These are phyloP conservation scores for Venturia aucupariae DNA, from an alignment of 2,329 filamentous ascomycete genomes.

Conservation along the genomic window DNA sequence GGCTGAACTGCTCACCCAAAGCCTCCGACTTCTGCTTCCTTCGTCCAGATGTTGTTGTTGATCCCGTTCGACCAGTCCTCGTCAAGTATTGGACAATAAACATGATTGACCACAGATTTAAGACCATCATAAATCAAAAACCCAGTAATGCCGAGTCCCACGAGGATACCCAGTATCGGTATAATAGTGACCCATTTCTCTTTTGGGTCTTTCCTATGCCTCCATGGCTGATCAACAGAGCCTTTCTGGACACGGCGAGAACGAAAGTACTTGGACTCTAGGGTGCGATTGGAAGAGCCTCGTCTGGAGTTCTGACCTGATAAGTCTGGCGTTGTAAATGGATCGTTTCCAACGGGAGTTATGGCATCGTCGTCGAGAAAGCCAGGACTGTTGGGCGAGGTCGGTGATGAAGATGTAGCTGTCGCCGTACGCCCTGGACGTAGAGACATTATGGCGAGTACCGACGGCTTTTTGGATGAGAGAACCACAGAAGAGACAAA, in stretches of 20 bases:
- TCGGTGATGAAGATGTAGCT: background rate
- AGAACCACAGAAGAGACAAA: background rate
- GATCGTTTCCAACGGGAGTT: background rate
- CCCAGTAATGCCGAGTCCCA: slow-evolving; percentile 59
- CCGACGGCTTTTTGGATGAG: background rate
- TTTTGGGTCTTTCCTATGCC: slow-evolving; percentile 60
- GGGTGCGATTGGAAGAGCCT: background rate
- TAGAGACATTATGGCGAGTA: background rate
- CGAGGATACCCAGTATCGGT: slow-evolving; percentile 58
- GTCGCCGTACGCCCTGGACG: background rate
- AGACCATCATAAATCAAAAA: slow-evolving; percentile 71
- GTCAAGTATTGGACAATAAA: slow-evolving; percentile 59
- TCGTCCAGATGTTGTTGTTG: slow-evolving; percentile 56
- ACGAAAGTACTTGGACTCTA: slow-evolving; percentile 52
- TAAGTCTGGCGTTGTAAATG: slow-evolving; percentile 2
- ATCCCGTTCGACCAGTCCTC: slow-evolving; percentile 56
- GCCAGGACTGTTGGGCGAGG: background rate
- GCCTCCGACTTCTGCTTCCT: slow-evolving; percentile 65
- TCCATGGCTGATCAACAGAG: slow-evolving; percentile 68
- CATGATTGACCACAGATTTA: slow-evolving; percentile 61
- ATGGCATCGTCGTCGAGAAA: background rate
- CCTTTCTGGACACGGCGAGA: slow-evolving; percentile 64
- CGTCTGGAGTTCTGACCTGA: background rate
- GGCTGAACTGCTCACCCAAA: slow-evolving; percentile 53
- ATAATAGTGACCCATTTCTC: slow-evolving; percentile 84